These are phyloP conservation scores for Calonectria ilicicola DNA, from an alignment of 2,329 filamentous ascomycete genomes.

Conservation along the genomic window DNA sequence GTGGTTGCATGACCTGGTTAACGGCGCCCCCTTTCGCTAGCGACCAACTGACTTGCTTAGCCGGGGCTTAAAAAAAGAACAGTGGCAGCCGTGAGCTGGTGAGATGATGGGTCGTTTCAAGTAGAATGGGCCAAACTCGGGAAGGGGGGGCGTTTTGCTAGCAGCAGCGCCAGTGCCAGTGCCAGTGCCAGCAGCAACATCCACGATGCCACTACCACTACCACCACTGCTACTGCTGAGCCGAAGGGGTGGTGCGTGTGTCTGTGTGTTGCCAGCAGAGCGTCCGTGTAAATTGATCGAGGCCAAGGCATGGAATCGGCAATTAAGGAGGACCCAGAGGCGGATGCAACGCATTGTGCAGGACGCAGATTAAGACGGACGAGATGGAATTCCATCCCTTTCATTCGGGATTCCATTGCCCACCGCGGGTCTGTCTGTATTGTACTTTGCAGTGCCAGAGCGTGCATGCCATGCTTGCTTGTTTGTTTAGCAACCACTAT, in stretches of 20 bases:
- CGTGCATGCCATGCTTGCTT: too few species aligned
- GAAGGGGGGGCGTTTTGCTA: slow-evolving; percentile 17
- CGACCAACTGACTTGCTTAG: neutral
- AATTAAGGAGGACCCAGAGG: neutral
- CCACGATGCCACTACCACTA: neutral
- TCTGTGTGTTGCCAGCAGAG: slow-evolving; percentile 7
- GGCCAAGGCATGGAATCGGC: neutral
- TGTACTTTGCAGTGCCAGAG: too few species aligned
- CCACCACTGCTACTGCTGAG: too few species aligned
- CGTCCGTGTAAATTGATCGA: slow-evolving; percentile 7
- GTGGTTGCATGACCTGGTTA: slow-evolving; percentile 1
- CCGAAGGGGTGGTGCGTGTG: neutral
- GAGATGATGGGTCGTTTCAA: slow-evolving; percentile 39
- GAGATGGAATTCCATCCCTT: neutral
- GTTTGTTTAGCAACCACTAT: too few species aligned
- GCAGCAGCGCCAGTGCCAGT: neutral
- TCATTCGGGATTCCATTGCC: neutral
- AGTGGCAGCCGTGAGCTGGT: neutral
- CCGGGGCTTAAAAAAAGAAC: neutral
- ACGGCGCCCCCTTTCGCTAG: slow-evolving; percentile 6
- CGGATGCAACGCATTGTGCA: neutral
- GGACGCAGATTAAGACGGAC: neutral
- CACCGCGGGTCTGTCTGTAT: too few species aligned
- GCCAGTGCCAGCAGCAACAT: too few species aligned
- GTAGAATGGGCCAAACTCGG: slow-evolving; percentile 32